Evolutionary conservation across 306 rosid genomes (phyloP), one percentile per base, ranked within the genome.

Genomic region (Vigna reflexopilosa): DNA sequence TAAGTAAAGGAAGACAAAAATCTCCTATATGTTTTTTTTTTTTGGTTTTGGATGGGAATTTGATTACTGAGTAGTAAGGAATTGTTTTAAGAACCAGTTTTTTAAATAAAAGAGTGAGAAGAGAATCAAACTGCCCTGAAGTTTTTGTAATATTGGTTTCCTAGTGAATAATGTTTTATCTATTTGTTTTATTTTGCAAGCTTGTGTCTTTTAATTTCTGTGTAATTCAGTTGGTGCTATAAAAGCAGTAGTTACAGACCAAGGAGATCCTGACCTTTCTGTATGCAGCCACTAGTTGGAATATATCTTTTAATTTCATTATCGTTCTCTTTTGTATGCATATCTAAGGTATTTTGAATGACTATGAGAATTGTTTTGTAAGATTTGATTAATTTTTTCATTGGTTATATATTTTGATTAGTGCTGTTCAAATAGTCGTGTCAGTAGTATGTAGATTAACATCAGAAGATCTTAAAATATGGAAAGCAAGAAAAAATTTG

Each of bases 401-500:
- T 28, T 34, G 1, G 10, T 12, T 24, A 49, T 57, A 13, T 9
- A 36, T 42, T 16, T 55, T 68, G 63, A 58, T 69, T 20, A 9
- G 54, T 13, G 38, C 22, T 59, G 52, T 59, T 34, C 12, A 36
- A 30, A 58, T 50, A 13, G 55, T 50, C 58, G 16, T 32, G 75
- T 44, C 51, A 14, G 30, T 22, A 14, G 30, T 22, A 15, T 30
- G 45, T 16, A 15, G 7, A 55, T 65, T 51, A 58, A 24, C 45
- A 51, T 36, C 48, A 12, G 20, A 28, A 47, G 57, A 75, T 66
- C n/a, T 67, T 48, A 67, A 74, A 56, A 22, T 51, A 15, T 3
- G 11, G 8, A 15, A 38, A 66, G 22, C 13, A 17, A 57, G 0
- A 15, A 70, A 6, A 20, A 32, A 44, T 83, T 38, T 36, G 36